Base-by-base conservation (phyloP, 2,329 filamentous ascomycete genomes). In the Nannizzia gypsea region DNA sequence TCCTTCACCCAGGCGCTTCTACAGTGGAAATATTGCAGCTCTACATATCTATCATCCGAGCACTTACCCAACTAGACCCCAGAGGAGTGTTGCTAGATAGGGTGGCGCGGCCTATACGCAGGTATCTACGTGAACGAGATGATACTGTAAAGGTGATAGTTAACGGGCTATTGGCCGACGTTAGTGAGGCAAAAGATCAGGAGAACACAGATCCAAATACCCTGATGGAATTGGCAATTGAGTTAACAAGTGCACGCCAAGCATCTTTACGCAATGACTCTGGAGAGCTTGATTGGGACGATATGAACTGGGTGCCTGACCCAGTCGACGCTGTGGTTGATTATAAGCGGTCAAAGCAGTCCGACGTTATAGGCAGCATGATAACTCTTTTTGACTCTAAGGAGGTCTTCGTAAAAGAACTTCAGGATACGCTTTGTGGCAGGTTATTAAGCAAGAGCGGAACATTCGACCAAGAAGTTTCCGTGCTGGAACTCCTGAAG, bases 291-390 rank as follows among this genome's bases (percentile, higher is more conserved):
- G 89, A 95, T 71, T 97, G 89, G 87, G 82, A 90, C 68, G 91
- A 99, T 71, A 88, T 96, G 85, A 83, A 85, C 6, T 99, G 93
- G 93, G 80, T 90, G 38, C 93, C 93, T 0, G 89, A 96, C 67
- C 93, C 93, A 0, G 85, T 95, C 42, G 93, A 99, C 70, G 93
- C 93, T 1, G 90, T 90, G 8, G 87, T 90, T 55, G 89, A 96
- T 69, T 96, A 96, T 76, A 90, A 88, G 68, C 87, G 90, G 61
- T 89, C 89, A 9, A 95, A 89, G 71, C 88, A 85, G 48, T 88
- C 91, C 64, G 93, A 99, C 72, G 87, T 97, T 11, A 90, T 97
- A 60, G 90, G 90, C 58, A 95, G 90, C 58, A 78, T 99, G 48
- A 88, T 97, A 65, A 87, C 85, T 61, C 83, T 95, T 0, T 88